A percentile compares a stretch with the other conserved stretches of the same genome.
Conservation (phyloP, 176 grass and related monocot genomes). For the Coix lacrymajobi region DNA sequence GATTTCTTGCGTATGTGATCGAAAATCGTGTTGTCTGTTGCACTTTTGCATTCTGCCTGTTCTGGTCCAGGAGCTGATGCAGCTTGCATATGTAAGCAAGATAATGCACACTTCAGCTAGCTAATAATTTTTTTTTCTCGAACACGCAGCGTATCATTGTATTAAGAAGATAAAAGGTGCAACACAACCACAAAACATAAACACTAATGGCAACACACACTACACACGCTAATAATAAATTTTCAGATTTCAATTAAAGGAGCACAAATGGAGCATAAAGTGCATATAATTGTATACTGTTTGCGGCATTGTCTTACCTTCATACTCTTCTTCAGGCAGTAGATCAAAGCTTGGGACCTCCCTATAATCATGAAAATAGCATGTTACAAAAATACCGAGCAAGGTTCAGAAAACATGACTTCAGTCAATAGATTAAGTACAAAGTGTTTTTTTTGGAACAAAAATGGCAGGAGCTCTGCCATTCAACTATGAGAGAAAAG, state of each 20-base stretch:
- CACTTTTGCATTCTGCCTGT: slow-evolving; percentile 48
- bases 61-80: slow-evolving; percentile 21
- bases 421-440: background rate
- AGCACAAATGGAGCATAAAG: slow-evolving; percentile 9
- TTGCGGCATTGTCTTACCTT: slow-evolving; percentile 43
- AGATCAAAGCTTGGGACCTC: slow-evolving; percentile 78
- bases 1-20: slow-evolving; percentile 93
- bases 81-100: slow-evolving; percentile 34
- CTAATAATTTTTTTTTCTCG: too few relatives aligned
- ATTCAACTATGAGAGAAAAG: background rate
- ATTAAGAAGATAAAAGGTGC: too few relatives aligned
- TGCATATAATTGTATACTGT: background rate
- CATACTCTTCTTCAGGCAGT: slow-evolving; percentile 47
- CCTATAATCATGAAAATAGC: slow-evolving; percentile 24
- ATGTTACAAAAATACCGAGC: slow-evolving; percentile 12
- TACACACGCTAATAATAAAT: slow-evolving; percentile 20
- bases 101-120: slow-evolving; percentile 12
- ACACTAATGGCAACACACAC: too few relatives aligned
- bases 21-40: slow-evolving; percentile 45
- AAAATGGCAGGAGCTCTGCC: background rate
- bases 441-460: background rate
- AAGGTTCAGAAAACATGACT: slow-evolving; percentile 26
- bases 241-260: background rate
- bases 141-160: too few relatives aligned
- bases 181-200: too few relatives aligned